Base-by-base conservation (phyloP, 306 rosid genomes). In the Prunus mira region DNA sequence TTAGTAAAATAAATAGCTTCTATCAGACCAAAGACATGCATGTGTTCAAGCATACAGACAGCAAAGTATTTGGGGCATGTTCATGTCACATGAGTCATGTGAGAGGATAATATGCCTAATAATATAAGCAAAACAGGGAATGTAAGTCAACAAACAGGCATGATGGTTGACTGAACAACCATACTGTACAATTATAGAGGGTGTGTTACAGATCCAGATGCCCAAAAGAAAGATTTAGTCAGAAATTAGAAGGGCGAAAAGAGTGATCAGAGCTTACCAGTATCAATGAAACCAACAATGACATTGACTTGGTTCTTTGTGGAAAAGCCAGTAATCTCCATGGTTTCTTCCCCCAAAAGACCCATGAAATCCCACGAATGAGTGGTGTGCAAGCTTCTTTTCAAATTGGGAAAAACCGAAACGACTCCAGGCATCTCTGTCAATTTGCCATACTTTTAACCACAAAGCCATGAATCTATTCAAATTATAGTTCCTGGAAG, bases 351-450 rank as follows among this genome's bases (percentile, higher is more conserved):
- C 14, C 79, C 79, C 84, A 64, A 15, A 83, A 91, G 92, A 66
- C 97, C 97, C 86, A 91, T 89, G 79, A 91, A 91, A 76, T 86
- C 88, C 93, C 97, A 91, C 30, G 93, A 91, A 83, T 91, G 97
- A 61, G 97, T 91, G 28, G 93, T 91, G 80, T 91, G 93, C 60
- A 91, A 67, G 47, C 57, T 86, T 80, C 97, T 89, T 79, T 86
- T 91, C 10, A 75, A 67, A 80, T 89, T 91, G 34, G 92, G 97
- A 76, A 91, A 89, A 60, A 89, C 97, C 65, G 93, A 91, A 74
- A 91, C 86, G 58, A 91, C 97, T 60, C 89, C 91, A 0, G 85
- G 73, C 86, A 91, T 91, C 79, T 78, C 93, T 91, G 91, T 81
- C 69, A 89, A 65, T 81, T 76, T 75, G 19, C 20, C 61, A 71